Evolutionary conservation across 179 eudicot species (phyloP), one percentile per base, ranked within the genome.

Genomic region (Gypsophila paniculata): DNA sequence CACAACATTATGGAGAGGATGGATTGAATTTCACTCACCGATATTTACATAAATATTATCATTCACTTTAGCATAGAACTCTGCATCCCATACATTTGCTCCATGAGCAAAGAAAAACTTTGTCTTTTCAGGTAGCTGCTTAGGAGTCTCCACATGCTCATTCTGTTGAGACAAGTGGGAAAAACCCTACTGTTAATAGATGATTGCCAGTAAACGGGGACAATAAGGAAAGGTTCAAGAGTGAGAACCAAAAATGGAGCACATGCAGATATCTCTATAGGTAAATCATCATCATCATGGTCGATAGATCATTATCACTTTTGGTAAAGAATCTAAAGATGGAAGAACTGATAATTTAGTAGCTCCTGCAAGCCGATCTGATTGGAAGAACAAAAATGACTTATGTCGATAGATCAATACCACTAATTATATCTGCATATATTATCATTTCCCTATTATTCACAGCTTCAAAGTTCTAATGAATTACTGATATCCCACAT

Each of bases 1-100:
- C 36, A 13, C 57, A 48, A 49, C 12, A 44, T 23, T 65, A 65
- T 65, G 19, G n/a, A 17, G 22, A 22, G 22, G 26, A 48, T 13
- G 55, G 70, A 67, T 0, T 11, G 25, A 44, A 23, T 6, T 46
- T 67, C 60, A 68, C 71, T 68, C 59, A 93, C 98, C 96, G 75
- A 91, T 86, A 78, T 91, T 87, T 29, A 89, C 87, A 82, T 82
- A 89, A 61, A 93, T 85, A 80, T 91, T 89, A 78, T 93, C 98
- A 78, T 91, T 89, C 78, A 91, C 87, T 86, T 93, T 93, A 54
- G 77, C 90, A 80, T 87, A 93, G 78, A 88, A 93, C 62, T 93
- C 96, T 57, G 98, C 98, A 78, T 87, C 91, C 98, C 96, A 91
- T n/a, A 75, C 84, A 73, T 89, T 89, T 74, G 85, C 91, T 5